Percentiles rank a stretch among this genome's conserved stretches.
Evolutionary conservation across 2,329 filamentous ascomycete species (phyloP).

Genomic region (Raffaelea ambrosiae): DNA sequence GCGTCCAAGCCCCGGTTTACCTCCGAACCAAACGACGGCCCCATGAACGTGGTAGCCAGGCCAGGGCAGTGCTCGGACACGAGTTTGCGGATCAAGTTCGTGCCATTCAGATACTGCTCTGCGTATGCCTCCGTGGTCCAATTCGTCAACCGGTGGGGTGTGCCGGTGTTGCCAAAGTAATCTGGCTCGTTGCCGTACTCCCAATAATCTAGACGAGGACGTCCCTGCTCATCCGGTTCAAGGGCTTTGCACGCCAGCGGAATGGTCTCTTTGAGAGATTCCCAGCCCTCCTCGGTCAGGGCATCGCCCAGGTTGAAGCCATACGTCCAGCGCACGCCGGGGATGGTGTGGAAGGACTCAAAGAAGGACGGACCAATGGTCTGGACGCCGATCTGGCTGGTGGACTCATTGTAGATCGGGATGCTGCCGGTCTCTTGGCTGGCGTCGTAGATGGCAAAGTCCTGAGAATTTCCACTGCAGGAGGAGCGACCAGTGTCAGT

Average conservation of each 20-base stretch:
- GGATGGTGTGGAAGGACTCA: conserved; percentile 52
- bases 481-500: neutral
- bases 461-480: conserved; percentile 54
- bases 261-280: conserved; percentile 44
- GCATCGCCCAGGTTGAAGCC: conserved; percentile 50
- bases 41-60: conserved; percentile 37
- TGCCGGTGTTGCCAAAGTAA: conserved; percentile 41
- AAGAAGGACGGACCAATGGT: conserved; percentile 54
- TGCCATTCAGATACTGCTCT: conserved; percentile 48
- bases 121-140: conserved; percentile 51
- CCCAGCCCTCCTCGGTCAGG: conserved; percentile 36
- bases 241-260: conserved; percentile 50
- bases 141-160: conserved; percentile 39
- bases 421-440: conserved; percentile 39
- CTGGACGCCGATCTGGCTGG: conserved; percentile 53
- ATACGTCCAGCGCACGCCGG: conserved; percentile 47
- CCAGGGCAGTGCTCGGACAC: conserved; percentile 42
- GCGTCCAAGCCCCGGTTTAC: conserved; percentile 41
- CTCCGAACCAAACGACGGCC: conserved; percentile 47
- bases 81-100: conserved; percentile 34
- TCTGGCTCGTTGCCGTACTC: conserved; percentile 60
- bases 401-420: conserved; percentile 38
- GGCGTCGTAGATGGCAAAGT: conserved; percentile 52
- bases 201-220: conserved; percentile 38
- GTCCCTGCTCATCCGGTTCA: conserved; percentile 24